Base-by-base conservation (phyloP, 2,329 filamentous ascomycete species). In the Talaromyces sp. region DNA sequence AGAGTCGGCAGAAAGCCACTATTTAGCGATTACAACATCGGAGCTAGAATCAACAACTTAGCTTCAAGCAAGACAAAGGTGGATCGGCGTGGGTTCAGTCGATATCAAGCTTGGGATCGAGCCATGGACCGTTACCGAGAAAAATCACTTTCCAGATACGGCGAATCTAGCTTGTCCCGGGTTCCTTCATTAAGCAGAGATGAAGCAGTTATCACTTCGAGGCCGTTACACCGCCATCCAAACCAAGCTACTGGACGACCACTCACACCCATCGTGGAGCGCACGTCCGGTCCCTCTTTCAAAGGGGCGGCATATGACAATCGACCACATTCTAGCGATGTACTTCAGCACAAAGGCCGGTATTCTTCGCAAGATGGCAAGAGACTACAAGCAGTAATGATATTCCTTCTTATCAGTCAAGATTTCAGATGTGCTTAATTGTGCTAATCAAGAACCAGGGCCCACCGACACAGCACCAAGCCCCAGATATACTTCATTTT, bases 61-160 rank as follows among this genome's bases (percentile, higher is more conserved):
- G 19, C 31, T 19, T 35, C 52, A 17, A 63, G 66, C 33, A 76
- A 76, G 58, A 71, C 73, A 39, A 74, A 73, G 59, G 70, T 78
- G 70, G 76, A 80, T 64, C 78, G 78, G 58, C 77, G 80, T 62
- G 79, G 79, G 39, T 81, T 80, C 63, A 81, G 75, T 70, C 77
- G 80, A 69, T 82, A 81, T 67, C 76, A 80, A 69, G 78, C 79
- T 54, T 82, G 80, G 80, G 78, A 81, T 64, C 78, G 79, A 66
- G 79, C 79, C 25, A 72, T 78, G 67, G 74, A 76, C 67, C 73
- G 76, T 60, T 80, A 79, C 68, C 77, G 75, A 61, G 74, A 75
- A 43, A 69, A 69, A 33, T 47, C 54, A n/a, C 50, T 60, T 49
- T 52, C 39, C 15, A 33, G 17, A 33, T 45, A 47, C 43, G 27